Conservation (phyloP, 768 basidiomycete genomes). For the Auricularia sp. region DNA sequence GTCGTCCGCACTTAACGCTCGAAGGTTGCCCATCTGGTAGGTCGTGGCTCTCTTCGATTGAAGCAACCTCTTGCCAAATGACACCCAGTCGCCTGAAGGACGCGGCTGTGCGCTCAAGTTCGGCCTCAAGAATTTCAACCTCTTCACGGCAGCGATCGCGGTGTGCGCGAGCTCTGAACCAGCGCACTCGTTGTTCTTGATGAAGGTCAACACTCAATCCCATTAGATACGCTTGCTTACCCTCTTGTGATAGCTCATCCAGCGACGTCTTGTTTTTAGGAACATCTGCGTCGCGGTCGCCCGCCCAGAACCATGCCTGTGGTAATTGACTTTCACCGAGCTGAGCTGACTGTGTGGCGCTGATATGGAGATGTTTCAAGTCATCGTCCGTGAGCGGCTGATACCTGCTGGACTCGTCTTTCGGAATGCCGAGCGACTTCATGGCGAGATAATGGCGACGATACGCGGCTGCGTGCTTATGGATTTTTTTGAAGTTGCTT, state of each 20-base stretch:
- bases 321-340: neutral
- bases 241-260: neutral
- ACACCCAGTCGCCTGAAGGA: neutral
- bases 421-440: neutral
- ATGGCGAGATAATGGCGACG: neutral
- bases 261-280: slow-evolving; percentile 4
- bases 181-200: slow-evolving; percentile 12
- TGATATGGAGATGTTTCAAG: neutral
- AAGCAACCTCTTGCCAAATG: slow-evolving; percentile 2
- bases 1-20: neutral
- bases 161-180: slow-evolving; percentile 10
- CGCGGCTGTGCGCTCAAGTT: slow-evolving; percentile 3
- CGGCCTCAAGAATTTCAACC: slow-evolving; percentile 14
- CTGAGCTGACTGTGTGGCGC: neutral
- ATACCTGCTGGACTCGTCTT: neutral
- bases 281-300: slow-evolving; percentile 5
- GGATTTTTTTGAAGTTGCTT: neutral
- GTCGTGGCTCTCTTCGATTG: neutral
- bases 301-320: neutral
- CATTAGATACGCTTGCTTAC: slow-evolving; percentile 10
- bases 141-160: slow-evolving; percentile 13
- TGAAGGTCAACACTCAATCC: too few species aligned
- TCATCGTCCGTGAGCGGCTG: neutral
- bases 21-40: neutral
- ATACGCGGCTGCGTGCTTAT: neutral